A percentile compares a stretch with the other conserved stretches of the same genome.
Evolutionary conservation across 2,329 filamentous ascomycete species (phyloP).

Genomic region (Beauveria sp.): DNA sequence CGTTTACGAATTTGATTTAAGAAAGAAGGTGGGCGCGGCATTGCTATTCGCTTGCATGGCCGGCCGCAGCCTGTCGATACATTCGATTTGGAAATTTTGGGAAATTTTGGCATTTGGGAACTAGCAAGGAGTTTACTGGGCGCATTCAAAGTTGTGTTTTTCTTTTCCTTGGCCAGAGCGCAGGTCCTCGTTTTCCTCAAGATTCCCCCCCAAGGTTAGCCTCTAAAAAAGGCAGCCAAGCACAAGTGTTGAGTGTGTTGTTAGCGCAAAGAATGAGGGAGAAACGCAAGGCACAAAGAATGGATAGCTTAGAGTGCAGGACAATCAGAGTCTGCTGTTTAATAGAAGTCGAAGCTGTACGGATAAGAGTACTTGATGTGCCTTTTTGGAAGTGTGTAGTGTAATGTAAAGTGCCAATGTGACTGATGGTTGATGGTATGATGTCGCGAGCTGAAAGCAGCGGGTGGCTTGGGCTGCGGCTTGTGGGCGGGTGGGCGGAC

Average conservation of each 20-base stretch:
- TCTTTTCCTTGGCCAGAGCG: not conserved
- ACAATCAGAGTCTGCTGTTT: not conserved
- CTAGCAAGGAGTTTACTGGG: slow-evolving; percentile 4
- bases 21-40: not conserved
- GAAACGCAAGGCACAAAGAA: not conserved
- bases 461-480: too few relatives aligned
- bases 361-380: not conserved
- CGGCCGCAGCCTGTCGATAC: not conserved
- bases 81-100: not conserved
- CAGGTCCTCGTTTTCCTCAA: not conserved
- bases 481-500: too few relatives aligned
- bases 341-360: not conserved
- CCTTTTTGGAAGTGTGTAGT: too few relatives aligned
- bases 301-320: not conserved
- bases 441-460: too few relatives aligned
- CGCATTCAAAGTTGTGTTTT: not conserved
- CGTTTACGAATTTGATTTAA: not conserved
- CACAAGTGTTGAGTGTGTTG: not conserved
- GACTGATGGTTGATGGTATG: too few relatives aligned
- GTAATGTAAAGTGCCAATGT: too few relatives aligned
- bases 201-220: not conserved
- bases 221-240: not conserved
- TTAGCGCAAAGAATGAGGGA: not conserved
- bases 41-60: too few relatives aligned
- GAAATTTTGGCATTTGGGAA: not conserved